phyloP scores from a whole-genome alignment of 2,329 filamentous ascomycete genomes.

The Calonectria honghensis region DNA sequence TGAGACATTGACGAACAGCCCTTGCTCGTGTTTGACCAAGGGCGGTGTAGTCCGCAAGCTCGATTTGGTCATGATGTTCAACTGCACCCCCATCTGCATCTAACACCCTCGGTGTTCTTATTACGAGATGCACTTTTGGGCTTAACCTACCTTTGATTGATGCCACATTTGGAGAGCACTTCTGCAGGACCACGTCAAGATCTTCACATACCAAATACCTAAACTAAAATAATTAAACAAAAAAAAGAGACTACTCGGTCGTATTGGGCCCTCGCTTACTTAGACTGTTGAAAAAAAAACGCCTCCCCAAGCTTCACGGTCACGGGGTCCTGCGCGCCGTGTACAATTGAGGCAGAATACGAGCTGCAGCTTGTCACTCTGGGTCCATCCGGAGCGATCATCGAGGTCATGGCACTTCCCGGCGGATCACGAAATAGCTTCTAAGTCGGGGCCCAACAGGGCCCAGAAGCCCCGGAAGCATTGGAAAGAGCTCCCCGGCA shows the following conservation, averaged over 20 bases:
- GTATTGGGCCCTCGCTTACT: conserved; percentile 22
- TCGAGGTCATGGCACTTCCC: conserved; percentile 47
- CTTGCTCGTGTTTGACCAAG: conserved; percentile 27
- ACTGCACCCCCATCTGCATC: not conserved
- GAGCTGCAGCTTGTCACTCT: conserved; percentile 23
- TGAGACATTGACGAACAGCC: not conserved
- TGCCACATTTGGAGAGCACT: conserved; percentile 36
- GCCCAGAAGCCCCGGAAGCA: conserved; percentile 31
- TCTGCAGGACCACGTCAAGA: conserved; percentile 49
- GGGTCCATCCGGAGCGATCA: conserved; percentile 23
- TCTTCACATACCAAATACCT: conserved; percentile 19
- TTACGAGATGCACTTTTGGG: conserved; percentile 19
- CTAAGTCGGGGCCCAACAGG: not conserved
- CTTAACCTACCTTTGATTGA: not conserved
- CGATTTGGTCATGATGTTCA: conserved; percentile 15
- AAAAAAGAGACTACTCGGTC: conserved; percentile 1
- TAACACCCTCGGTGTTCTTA: not conserved
- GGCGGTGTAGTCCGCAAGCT: not conserved
- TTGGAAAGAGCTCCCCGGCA: not conserved
- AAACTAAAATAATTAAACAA: conserved; percentile 9
- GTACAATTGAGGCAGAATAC: conserved; percentile 6
- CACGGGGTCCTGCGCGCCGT: conserved; percentile 9
- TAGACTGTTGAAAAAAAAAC: conserved; percentile 15
- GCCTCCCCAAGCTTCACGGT: conserved; percentile 7
- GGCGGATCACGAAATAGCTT: not conserved